Evolutionary conservation across 768 basidiomycete species (phyloP).

Genomic region (Tricholoma hemisulphureum): DNA sequence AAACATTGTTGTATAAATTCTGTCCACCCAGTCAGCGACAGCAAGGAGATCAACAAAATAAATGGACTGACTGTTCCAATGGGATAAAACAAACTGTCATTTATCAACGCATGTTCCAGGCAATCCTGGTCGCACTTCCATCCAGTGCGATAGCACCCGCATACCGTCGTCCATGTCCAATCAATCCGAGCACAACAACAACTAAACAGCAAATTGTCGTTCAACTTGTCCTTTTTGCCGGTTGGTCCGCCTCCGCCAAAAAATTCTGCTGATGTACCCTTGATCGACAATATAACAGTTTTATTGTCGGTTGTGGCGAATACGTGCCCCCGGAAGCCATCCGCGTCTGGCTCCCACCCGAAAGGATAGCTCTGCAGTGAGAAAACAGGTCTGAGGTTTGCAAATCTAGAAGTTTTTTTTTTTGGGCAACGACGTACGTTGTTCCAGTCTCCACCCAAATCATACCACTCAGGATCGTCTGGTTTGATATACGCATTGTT

Average conservation of each 20-base stretch:
- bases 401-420: no score
- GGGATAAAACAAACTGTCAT: constrained; percentile 86
- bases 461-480: constrained; percentile 72
- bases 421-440: constrained; percentile 31
- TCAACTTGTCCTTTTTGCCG: constrained; percentile 86
- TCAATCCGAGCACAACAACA: constrained; percentile 94
- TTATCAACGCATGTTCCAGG: constrained; percentile 68
- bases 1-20: constrained; percentile 94
- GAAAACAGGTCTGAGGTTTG: neutral
- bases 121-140: constrained; percentile 84
- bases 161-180: constrained; percentile 93
- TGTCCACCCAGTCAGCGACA: constrained; percentile 27
- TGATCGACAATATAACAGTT: constrained; percentile 85
- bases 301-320: constrained; percentile 82
- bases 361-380: constrained; percentile 61
- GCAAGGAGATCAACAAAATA: constrained; percentile 1
- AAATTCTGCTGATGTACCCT: constrained; percentile 83
- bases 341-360: constrained; percentile 87
- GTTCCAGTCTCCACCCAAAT: constrained; percentile 66
- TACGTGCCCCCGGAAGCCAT: constrained; percentile 89
- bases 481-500: constrained; percentile 83
- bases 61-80: constrained; percentile 71
- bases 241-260: constrained; percentile 81
- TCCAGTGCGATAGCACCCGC: constrained; percentile 79
- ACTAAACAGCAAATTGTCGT: constrained; percentile 90